phyloP scores from a whole-genome alignment of 768 basidiomycete species.

The Sistotremastrum suecicum region DNA sequence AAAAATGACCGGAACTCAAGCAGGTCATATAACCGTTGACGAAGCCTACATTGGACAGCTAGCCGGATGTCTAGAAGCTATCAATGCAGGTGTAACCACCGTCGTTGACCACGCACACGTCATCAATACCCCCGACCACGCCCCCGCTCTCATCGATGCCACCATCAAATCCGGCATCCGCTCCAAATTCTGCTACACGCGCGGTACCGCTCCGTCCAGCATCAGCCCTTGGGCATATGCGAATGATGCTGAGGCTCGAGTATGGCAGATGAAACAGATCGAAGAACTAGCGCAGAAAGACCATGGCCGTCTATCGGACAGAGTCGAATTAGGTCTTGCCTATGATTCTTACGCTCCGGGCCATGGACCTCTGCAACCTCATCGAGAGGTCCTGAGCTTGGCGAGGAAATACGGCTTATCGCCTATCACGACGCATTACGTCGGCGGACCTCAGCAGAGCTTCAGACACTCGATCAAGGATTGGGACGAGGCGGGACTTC shows the following conservation, averaged over 20 bases:
- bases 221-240: constrained; percentile 10
- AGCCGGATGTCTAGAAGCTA: constrained; percentile 17
- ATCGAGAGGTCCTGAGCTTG: not conserved
- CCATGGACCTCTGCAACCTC: not conserved
- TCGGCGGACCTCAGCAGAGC: not conserved
- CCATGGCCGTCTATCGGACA: constrained; percentile 10
- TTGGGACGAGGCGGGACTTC: constrained; percentile 14
- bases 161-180: constrained; percentile 15
- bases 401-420: not conserved
- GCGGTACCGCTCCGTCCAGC: constrained; percentile 12
- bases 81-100: constrained; percentile 18
- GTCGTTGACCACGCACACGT: constrained; percentile 19
- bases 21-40: constrained; percentile 10
- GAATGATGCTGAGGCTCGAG: constrained; percentile 9
- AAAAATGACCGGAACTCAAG: constrained; percentile 4
- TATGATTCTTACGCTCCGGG: constrained; percentile 11
- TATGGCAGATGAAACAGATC: constrained; percentile 14
- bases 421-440: constrained; percentile 4
- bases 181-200: constrained; percentile 15
- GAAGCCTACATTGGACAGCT: constrained; percentile 17
- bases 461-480: not conserved
- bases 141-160: constrained; percentile 12
- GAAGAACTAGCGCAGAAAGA: constrained; percentile 11
- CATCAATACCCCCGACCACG: constrained; percentile 12
- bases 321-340: constrained; percentile 17